Conservation (phyloP, 257 asterid species). For the Paulownia fortunei region DNA sequence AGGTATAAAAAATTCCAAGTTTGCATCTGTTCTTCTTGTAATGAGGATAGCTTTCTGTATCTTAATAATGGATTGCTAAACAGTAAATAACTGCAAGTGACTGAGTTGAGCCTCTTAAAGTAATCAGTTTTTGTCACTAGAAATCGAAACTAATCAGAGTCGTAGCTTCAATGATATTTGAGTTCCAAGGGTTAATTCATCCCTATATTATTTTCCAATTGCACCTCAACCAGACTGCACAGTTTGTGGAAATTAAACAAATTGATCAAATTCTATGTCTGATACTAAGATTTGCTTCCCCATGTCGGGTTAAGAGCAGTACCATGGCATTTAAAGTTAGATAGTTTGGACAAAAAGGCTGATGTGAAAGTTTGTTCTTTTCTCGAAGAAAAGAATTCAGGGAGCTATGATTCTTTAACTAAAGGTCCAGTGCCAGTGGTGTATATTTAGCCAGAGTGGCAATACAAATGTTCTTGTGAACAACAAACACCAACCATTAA, state of each 20-base stretch:
- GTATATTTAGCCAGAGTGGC: neutral
- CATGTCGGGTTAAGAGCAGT: neutral
- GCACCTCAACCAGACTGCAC: neutral
- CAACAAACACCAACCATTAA: constrained; percentile 5
- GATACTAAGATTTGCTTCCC: constrained; percentile 3
- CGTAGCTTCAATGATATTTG: neutral
- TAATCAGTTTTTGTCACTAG: neutral
- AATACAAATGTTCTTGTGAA: neutral
- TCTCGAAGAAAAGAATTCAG: no score
- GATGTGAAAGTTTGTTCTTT: neutral
- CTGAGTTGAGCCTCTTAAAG: no score
- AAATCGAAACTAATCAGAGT: neutral
- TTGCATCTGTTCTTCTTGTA: neutral
- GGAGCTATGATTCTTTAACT: neutral
- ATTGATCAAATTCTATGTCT: neutral
- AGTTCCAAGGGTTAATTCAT: neutral
- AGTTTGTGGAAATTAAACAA: neutral
- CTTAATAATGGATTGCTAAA: no score
- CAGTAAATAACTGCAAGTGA: no score
- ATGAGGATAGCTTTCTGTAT: neutral
- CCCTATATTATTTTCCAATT: neutral
- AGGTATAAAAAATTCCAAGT: no score
- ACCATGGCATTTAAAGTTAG: neutral
- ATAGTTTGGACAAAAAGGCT: neutral
- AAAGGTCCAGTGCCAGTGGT: neutral